Conservation (phyloP, 129 eudicot species). For the Apium graveolens region DNA sequence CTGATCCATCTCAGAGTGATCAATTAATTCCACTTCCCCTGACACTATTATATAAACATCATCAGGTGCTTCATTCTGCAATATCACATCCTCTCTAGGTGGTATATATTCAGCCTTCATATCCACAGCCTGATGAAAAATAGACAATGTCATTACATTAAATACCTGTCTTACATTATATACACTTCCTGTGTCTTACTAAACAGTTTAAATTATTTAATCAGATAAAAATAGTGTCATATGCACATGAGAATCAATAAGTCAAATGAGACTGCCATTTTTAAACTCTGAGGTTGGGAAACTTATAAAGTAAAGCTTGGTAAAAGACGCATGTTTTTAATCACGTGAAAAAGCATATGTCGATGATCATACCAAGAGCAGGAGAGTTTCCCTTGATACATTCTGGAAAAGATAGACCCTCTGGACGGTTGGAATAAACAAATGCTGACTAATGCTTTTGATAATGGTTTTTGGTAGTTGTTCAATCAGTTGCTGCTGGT, state of each 20-base stretch:
- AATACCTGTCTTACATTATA: background rate
- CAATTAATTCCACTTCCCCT: conserved; percentile 74
- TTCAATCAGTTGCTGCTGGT: conserved; percentile 76
- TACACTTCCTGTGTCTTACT: background rate
- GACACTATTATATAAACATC: conserved; percentile 86
- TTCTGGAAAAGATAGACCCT: conserved; percentile 66
- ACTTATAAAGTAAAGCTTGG: background rate
- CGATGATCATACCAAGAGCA: conserved; percentile 54
- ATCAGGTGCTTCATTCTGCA: conserved; percentile 82
- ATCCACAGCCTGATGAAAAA: conserved; percentile 43
- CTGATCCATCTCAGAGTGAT: conserved; percentile 41
- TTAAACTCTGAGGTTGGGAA: background rate
- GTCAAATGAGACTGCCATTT: background rate
- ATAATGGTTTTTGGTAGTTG: conserved; percentile 80
- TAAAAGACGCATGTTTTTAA: background rate
- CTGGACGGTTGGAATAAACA: conserved; percentile 68
- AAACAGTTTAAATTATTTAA: background rate
- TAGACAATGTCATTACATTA: background rate
- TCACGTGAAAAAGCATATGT: background rate
- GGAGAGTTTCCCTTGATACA: conserved; percentile 59
- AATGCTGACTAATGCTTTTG: conserved; percentile 74
- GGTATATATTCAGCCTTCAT: conserved; percentile 90
- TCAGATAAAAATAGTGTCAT: background rate
- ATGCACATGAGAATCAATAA: background rate
- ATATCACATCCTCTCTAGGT: conserved; percentile 82